These are phyloP conservation scores for Fusarium veterinarium DNA, from an alignment of 2,329 filamentous ascomycete species.

Conservation along the genomic window DNA sequence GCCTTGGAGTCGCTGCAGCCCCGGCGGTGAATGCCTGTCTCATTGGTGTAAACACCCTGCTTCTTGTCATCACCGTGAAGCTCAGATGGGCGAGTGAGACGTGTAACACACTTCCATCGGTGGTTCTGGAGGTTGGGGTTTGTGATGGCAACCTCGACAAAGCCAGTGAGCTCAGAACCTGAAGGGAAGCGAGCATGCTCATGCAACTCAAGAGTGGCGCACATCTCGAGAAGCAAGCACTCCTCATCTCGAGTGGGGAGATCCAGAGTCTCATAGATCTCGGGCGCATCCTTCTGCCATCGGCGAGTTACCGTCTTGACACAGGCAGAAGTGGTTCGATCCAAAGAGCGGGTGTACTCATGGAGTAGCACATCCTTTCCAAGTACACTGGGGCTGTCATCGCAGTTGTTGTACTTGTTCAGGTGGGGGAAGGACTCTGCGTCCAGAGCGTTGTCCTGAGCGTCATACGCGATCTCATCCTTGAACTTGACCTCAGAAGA, in stretches of 20 bases:
- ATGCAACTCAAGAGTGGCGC: slow-evolving; percentile 69
- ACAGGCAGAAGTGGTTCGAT: slow-evolving; percentile 67
- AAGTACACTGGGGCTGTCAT: slow-evolving; percentile 61
- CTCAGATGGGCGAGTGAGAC: slow-evolving; percentile 67
- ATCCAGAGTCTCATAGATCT: slow-evolving; percentile 65
- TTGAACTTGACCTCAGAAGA: slow-evolving; percentile 63
- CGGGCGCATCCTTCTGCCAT: slow-evolving; percentile 70
- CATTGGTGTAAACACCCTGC: slow-evolving; percentile 60
- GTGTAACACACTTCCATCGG: slow-evolving; percentile 70
- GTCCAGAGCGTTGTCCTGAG: slow-evolving; percentile 58
- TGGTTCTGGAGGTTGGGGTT: slow-evolving; percentile 65
- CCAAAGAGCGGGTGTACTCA: slow-evolving; percentile 66
- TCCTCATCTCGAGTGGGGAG: slow-evolving; percentile 61
- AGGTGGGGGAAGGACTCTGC: slow-evolving; percentile 66
- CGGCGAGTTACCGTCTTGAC: slow-evolving; percentile 63
- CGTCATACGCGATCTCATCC: slow-evolving; percentile 59
- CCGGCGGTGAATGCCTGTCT: slow-evolving; percentile 64
- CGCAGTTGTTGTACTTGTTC: slow-evolving; percentile 64
- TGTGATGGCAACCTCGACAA: slow-evolving; percentile 69
- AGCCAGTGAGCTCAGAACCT: slow-evolving; percentile 69
- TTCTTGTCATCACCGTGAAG: slow-evolving; percentile 59
- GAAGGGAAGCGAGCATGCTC: slow-evolving; percentile 67
- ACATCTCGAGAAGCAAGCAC: slow-evolving; percentile 71
- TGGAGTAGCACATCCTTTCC: slow-evolving; percentile 66
- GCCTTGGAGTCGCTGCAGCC: slow-evolving; percentile 61